Conservation (phyloP, 2,329 filamentous ascomycete genomes). For the Phoma sp. region DNA sequence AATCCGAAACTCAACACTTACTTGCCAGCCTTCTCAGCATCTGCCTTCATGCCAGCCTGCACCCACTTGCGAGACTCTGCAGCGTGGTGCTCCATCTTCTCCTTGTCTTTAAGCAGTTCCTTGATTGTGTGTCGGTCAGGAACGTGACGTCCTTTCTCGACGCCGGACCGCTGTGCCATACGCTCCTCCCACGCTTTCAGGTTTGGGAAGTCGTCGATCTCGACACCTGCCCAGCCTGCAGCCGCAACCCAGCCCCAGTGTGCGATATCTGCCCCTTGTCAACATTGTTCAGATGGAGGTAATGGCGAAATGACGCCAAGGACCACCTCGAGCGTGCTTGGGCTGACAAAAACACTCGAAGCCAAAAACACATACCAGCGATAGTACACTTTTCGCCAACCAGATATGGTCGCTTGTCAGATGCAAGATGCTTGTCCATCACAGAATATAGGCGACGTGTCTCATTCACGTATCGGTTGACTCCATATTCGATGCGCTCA, state of each 20-base stretch:
- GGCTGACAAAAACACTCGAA: neutral
- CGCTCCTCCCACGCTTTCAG: constrained; percentile 78
- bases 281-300: neutral
- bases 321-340: neutral
- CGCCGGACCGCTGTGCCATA: constrained; percentile 70
- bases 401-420: constrained; percentile 58
- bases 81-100: constrained; percentile 63
- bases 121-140: constrained; percentile 68
- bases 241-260: constrained; percentile 78
- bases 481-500: constrained; percentile 80
- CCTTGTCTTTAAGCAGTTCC: constrained; percentile 63
- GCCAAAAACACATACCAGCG: constrained; percentile 28
- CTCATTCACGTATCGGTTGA: constrained; percentile 83
- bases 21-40: constrained; percentile 49
- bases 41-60: constrained; percentile 70
- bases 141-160: constrained; percentile 78
- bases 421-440: constrained; percentile 71
- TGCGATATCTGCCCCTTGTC: constrained; percentile 65
- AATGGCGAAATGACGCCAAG: neutral
- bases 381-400: constrained; percentile 70
- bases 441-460: constrained; percentile 81
- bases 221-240: constrained; percentile 65
- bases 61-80: constrained; percentile 66
- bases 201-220: constrained; percentile 76
- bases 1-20: constrained; percentile 26